Base-by-base conservation (phyloP, 2,329 filamentous ascomycete genomes). In the Colletotrichum abscissum region DNA sequence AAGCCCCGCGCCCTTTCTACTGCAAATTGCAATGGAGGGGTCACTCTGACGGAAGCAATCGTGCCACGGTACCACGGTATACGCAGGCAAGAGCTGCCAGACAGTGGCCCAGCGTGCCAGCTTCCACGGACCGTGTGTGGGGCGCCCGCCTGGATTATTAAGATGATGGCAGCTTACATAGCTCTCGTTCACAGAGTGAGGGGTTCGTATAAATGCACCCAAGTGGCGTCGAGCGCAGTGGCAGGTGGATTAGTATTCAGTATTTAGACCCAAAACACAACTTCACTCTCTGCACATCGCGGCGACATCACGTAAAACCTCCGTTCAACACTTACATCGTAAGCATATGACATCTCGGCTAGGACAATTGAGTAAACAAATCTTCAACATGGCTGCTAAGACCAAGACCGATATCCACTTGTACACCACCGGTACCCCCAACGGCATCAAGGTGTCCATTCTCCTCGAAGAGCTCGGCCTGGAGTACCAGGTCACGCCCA, bases 401-500 rank as follows among this genome's bases (percentile, higher is more conserved):
- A 80, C 75, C 76, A 79, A 78, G 84, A 87, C 93, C 6, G 87
- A 93, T 77, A 95, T 97, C 78, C 93, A 92, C 56, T 90, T 97
- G 35, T 97, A 97, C 86, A 97, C 95, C 14, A 88, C 89, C 14
- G 89, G 92, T 79, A 98, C 95, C 64, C 94, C 95, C 58, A 98
- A 98, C 84, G 95, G 95, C 75, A 93, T 97, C 87, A 98, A 97
- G 82, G 90, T 94, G 74, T 95, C 94, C 69, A 97, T 98, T 76
- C 88, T 94, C 11, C 86, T 98, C 19, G 95, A 97, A 84, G 95
- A 97, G 84, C 88, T 98, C 5, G 92, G 92, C 76, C 85, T 97
- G 54, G 90, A 92, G n/a, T 97, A 97, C 85, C 91, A 95, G 83
- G 80, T 84, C 56, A 89, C 92, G 65, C 86, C 89, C 56, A 91